These are phyloP conservation scores for Pulveroboletus sp. DNA, from an alignment of 768 basidiomycete species.

Conservation along the genomic window DNA sequence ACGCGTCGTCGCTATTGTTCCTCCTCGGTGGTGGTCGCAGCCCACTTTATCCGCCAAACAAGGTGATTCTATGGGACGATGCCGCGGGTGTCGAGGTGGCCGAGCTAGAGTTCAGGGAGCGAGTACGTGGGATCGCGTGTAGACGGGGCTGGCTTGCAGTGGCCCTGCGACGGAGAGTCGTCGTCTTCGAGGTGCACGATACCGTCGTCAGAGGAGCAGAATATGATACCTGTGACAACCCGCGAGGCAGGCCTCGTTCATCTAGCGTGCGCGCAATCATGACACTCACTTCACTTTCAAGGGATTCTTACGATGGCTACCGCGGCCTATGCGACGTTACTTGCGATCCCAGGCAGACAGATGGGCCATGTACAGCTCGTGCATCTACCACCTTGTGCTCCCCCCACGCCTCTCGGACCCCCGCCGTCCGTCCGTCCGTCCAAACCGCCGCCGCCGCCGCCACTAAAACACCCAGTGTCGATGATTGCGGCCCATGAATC, in stretches of 20 bases:
- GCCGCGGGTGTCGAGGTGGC: conserved; percentile 72
- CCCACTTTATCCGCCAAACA: conserved; percentile 88
- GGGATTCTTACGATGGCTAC: conserved; percentile 83
- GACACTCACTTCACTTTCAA: conserved; percentile 27
- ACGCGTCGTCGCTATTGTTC: conserved; percentile 80
- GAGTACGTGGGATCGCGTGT: conserved; percentile 76
- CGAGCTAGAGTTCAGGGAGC: conserved; percentile 86
- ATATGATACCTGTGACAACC: conserved; percentile 89
- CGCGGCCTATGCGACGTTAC: conserved; percentile 71
- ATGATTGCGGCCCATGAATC: conserved; percentile 85
- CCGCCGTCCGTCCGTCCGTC: conserved; percentile 50
- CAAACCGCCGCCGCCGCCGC: conserved; percentile 55
- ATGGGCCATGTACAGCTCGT: conserved; percentile 86
- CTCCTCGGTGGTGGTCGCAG: conserved; percentile 85
- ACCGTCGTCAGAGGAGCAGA: conserved; percentile 63
- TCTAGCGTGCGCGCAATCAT: conserved; percentile 2
- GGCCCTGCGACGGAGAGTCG: conserved; percentile 73
- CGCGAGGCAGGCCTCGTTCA: conserved; percentile 52
- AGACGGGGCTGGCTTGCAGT: conserved; percentile 84
- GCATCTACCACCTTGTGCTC: conserved; percentile 77
- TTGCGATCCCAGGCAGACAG: conserved; percentile 83
- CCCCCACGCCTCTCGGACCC: conserved; percentile 55
- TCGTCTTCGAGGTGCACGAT: conserved; percentile 70
- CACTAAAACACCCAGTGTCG: conserved; percentile 64
- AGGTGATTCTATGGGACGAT: conserved; percentile 90